Evolutionary conservation across 2,329 filamentous ascomycete species (phyloP), one percentile per base, ranked within the genome.

Genomic region (Colletotrichum magnum): DNA sequence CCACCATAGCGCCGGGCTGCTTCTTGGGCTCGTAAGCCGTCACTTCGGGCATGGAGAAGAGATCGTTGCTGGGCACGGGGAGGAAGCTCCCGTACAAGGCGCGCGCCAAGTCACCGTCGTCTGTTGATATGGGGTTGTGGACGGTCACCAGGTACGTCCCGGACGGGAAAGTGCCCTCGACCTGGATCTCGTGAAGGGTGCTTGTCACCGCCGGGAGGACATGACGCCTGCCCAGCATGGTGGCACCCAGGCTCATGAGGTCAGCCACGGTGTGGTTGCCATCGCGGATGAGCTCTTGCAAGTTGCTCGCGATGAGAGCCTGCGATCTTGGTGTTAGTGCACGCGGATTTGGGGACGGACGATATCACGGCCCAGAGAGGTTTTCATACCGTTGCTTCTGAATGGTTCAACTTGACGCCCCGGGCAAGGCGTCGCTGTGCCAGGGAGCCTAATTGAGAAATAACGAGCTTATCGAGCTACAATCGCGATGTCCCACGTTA

Each of bases 281-380:
- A 95, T 98, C 95, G 79, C 95, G 95, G 79, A 98, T 97, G 75
- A 98, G 91, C 88, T 98, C 95, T 81, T 98, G 95, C 58, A 98
- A 87, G 79, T 95, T 95, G 78, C 89, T 94, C 71, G 95, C 91
- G 76, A 98, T 97, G 73, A 95, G 87, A 32, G 92, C 92, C 91
- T 93, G 21, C 21, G 58, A 24, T 10, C 16, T 56, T 56, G 48
- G 24, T 70, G 68, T 72, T 64, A 72, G 62, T 58, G 61, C 26
- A 43, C 6, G 47, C 26, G 18, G 21, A 9, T 18, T 45, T n/a
- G n/a, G 3, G 51, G 21, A 6, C 6, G 21, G 26, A 15, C 32
- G 39, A 32, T 39, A 52, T 56, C 16, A 21, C 50, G 54, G 16
- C 45, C 1, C 21, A 13, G 0, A 4, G 39, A n/a, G 48, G 41